Evolutionary conservation across 805 yeast genomes (phyloP).

Genomic region (Candida insectorum): DNA sequence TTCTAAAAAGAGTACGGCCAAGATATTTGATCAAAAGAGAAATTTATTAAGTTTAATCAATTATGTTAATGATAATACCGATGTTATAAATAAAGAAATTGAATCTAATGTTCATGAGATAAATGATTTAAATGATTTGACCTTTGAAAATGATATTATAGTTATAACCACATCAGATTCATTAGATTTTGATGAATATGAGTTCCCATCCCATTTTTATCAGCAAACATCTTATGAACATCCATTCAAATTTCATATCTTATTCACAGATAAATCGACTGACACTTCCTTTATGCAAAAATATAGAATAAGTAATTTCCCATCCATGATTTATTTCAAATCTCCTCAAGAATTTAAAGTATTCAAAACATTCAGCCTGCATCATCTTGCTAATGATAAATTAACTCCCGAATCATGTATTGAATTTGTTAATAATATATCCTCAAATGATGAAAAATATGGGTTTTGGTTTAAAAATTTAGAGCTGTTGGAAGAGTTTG

Average conservation of each 20-base stretch:
- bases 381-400: conserved; percentile 6
- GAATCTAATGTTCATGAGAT: conserved; percentile 14
- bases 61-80: conserved; percentile 18
- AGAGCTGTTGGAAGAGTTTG: conserved; percentile 16
- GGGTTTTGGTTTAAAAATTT: conserved; percentile 16
- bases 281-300: conserved; percentile 16
- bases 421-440: conserved; percentile 14
- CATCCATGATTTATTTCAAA: conserved; percentile 26
- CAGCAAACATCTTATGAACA: conserved; percentile 22
- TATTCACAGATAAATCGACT: conserved; percentile 20
- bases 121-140: conserved; percentile 3
- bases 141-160: conserved; percentile 15
- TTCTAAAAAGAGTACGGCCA: conserved; percentile 37
- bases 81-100: conserved; percentile 17
- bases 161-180: conserved; percentile 21
- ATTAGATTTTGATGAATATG: conserved; percentile 29
- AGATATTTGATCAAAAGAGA: conserved; percentile 25
- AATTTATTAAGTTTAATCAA: conserved; percentile 17
- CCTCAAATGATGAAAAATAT: conserved; percentile 14
- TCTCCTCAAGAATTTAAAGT: conserved; percentile 20
- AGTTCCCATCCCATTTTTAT: conserved; percentile 32
- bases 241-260: conserved; percentile 19
- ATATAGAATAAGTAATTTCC: conserved; percentile 30
- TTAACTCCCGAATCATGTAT: conserved; percentile 7
- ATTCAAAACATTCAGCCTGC: conserved; percentile 17